These are phyloP conservation scores for Termitomyces eurrhizus DNA, from an alignment of 768 basidiomycete genomes.

Conservation along the genomic window DNA sequence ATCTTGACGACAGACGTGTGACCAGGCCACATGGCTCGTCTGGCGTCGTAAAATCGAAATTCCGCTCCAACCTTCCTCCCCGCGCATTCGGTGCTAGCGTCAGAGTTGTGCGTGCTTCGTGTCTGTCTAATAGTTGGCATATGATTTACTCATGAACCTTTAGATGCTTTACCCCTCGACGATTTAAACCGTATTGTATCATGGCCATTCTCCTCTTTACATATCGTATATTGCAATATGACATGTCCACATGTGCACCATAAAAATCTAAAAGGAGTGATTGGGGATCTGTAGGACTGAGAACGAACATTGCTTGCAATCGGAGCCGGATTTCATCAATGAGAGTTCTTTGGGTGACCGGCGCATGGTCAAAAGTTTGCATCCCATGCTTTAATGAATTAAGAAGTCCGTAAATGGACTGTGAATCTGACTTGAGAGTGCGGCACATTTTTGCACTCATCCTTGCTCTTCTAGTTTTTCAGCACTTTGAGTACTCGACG, in stretches of 20 bases:
- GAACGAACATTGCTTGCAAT: neutral
- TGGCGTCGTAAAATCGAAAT: slow-evolving; percentile 97
- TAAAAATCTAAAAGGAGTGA: slow-evolving; percentile 5
- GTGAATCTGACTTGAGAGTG: too few relatives aligned
- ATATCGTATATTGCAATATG: slow-evolving; percentile 45
- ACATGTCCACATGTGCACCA: slow-evolving; percentile 35
- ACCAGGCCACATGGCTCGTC: slow-evolving; percentile 92
- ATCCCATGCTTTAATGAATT: neutral
- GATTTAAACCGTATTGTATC: slow-evolving; percentile 51
- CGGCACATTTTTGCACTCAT: too few relatives aligned
- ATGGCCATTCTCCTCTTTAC: slow-evolving; percentile 29
- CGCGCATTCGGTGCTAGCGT: slow-evolving; percentile 91
- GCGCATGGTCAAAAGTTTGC: neutral
- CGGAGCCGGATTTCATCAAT: too few relatives aligned
- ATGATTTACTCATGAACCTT: slow-evolving; percentile 6
- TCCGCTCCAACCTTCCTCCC: slow-evolving; percentile 92
- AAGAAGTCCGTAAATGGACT: neutral
- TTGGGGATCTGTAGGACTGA: neutral
- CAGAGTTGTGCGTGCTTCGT: slow-evolving; percentile 66
- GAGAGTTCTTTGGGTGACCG: too few relatives aligned
- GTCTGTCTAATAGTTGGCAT: slow-evolving; percentile 1
- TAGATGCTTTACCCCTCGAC: slow-evolving; percentile 93
- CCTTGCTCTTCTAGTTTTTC: too few relatives aligned
- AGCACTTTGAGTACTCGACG: too few relatives aligned
- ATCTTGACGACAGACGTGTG: slow-evolving; percentile 57